Conservation (phyloP, 2,329 filamentous ascomycete species). For the Botrytis hyacinthi region DNA sequence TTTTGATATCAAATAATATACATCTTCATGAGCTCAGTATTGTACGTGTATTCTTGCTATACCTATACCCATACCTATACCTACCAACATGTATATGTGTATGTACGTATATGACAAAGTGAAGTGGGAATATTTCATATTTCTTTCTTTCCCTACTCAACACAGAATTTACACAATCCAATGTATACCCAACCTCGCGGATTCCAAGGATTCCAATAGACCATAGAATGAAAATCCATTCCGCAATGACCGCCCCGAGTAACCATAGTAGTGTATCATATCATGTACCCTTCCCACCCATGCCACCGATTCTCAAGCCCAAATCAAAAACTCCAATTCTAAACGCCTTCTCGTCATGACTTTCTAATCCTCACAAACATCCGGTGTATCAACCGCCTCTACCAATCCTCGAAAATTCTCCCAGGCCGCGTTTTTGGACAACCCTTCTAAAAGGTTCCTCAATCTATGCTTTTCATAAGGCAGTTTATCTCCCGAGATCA, state of each 20-base stretch:
- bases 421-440: slow-evolving; percentile 9
- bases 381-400: not conserved
- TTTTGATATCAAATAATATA: not conserved
- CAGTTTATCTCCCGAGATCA: slow-evolving; percentile 51
- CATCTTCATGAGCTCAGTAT: not conserved
- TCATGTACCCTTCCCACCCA: not conserved
- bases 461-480: slow-evolving; percentile 50
- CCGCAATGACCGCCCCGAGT: not conserved
- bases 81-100: too few relatives aligned
- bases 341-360: not conserved
- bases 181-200: not conserved
- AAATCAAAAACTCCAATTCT: not conserved
- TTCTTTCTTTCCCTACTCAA: too few relatives aligned
- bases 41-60: not conserved
- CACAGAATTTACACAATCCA: not conserved
- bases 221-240: too few relatives aligned
- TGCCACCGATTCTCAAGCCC: not conserved
- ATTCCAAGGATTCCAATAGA: not conserved
- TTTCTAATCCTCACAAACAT: not conserved
- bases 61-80: too few relatives aligned
- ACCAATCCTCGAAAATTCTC: slow-evolving; percentile 15
- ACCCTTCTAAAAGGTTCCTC: slow-evolving; percentile 42
- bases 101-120: too few relatives aligned
- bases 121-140: not conserved
- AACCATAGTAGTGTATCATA: slow-evolving; percentile 13